These are phyloP conservation scores for Clitoria ternatea DNA, from an alignment of 306 rosid genomes.

Conservation along the genomic window DNA sequence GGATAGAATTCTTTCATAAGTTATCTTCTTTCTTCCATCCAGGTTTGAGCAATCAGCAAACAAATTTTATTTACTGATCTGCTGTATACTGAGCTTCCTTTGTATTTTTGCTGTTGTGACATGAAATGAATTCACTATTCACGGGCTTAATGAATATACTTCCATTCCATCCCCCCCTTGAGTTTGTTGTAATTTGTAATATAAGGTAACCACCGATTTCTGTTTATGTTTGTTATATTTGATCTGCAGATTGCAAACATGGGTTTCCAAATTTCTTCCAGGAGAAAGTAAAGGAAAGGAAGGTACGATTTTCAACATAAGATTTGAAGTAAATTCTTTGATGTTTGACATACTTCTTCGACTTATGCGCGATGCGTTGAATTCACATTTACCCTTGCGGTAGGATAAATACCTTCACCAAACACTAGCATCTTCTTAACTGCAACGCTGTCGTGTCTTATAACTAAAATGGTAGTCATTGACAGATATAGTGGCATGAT, in stretches of 20 bases:
- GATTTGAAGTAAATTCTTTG: not conserved
- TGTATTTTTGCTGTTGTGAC: constrained; percentile 17
- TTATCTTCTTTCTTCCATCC: constrained; percentile 32
- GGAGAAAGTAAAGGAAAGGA: not conserved
- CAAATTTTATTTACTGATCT: constrained; percentile 37
- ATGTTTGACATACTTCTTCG: no score
- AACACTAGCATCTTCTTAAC: not conserved
- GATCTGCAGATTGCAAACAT: not conserved
- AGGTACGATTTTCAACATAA: constrained; percentile 1
- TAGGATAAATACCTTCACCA: not conserved
- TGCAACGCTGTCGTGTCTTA: not conserved
- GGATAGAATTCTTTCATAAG: constrained; percentile 59
- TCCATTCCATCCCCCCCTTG: constrained; percentile 16
- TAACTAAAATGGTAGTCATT: not conserved
- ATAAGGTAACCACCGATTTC: not conserved
- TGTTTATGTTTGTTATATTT: constrained; percentile 13
- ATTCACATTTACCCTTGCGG: not conserved
- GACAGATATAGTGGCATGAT: not conserved
- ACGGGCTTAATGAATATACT: constrained; percentile 1
- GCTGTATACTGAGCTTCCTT: constrained; percentile 33
- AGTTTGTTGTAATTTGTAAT: not conserved
- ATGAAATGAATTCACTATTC: no score
- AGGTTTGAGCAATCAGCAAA: constrained; percentile 38
- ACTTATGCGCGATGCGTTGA: not conserved
- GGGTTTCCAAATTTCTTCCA: not conserved